Base-by-base conservation (phyloP, 257 asterid species). In the Galeopsis tetrahit region DNA sequence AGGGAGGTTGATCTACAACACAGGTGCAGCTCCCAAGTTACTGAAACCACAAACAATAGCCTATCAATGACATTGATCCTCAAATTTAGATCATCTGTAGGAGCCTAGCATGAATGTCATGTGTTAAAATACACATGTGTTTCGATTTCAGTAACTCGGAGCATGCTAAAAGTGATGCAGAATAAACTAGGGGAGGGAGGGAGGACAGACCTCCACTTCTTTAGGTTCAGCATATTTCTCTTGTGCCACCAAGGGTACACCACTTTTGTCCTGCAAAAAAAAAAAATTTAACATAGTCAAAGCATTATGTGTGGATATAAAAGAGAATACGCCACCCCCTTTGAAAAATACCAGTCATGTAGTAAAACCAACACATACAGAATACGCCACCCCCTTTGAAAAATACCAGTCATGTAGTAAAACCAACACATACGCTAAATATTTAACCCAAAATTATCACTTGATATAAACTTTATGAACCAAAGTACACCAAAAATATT, bases 131-230 rank as follows among this genome's bases (percentile, higher is more conserved):
- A 63, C 55, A 33, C 3, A 10, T 7, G 40, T 7, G 40, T 42
- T 42, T 38, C 58, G 51, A 33, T 52, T 44, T 75, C 62, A 61
- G 74, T 38, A 71, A 67, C 42, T 46, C 10, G 63, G 28, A n/a
- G 59, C 46, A 48, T 69, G 40, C 62, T 21, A 13, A 33, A 31
- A 28, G 62, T 63, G 43, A 36, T 5, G 17, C 14, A 6, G 44
- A 70, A 68, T 34, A 38, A 75, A 58, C 13, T 17, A 59, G 6
- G 68, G 5, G 10, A 73, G 13, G 44, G 66, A 66, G 2, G 49
- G 39, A 61, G 43, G 59, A 75, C 36, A 63, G 48, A 92, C 96
- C 97, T 89, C 97, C 69, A 92, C 96, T 86, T 89, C 97, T 79
- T 58, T 92, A 48, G 97, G 93, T 75, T 88, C 90, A 11, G 88